Evolutionary conservation across 176 grass and related monocot species (phyloP).

Genomic region (Musa beccarii): DNA sequence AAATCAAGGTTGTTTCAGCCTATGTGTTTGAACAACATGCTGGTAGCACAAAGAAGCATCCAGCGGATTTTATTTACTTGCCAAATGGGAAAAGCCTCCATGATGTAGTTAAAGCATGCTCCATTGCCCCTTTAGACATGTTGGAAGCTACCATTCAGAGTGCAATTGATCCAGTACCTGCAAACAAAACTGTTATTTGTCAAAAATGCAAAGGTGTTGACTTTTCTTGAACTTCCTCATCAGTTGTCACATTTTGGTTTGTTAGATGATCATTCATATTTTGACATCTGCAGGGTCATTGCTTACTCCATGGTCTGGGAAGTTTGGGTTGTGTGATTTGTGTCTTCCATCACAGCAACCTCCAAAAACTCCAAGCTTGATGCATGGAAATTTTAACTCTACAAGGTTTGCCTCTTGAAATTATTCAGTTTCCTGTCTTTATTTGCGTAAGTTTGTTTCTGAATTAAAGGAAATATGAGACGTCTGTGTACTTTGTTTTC

Average conservation of each 20-base stretch:
- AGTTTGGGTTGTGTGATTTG: conserved; percentile 48
- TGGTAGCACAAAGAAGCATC: conserved; percentile 59
- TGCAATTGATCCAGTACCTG: conserved; percentile 31
- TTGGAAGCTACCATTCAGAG: conserved; percentile 39
- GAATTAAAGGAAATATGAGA: neutral
- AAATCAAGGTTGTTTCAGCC: conserved; percentile 46
- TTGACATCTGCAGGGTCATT: conserved; percentile 27
- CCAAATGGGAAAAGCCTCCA: conserved; percentile 57
- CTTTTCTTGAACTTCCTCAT: neutral
- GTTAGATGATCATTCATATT: neutral
- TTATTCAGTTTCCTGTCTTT: neutral
- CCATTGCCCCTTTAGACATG: conserved; percentile 37
- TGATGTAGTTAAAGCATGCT: conserved; percentile 41
- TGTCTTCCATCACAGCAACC: conserved; percentile 33
- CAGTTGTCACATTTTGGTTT: neutral
- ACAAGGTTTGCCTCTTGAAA: conserved; percentile 5
- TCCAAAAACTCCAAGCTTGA: conserved; percentile 20
- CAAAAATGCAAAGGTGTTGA: conserved; percentile 39
- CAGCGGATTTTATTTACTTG: conserved; percentile 58
- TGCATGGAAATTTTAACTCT: conserved; percentile 5
- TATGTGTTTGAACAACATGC: conserved; percentile 80
- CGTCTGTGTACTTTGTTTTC: too few species aligned
- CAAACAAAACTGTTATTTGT: conserved; percentile 30
- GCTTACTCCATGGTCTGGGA: conserved; percentile 23
- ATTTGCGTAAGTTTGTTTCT: neutral